Base-by-base conservation (phyloP, 805 yeast species). In the Lachancea sp. region DNA sequence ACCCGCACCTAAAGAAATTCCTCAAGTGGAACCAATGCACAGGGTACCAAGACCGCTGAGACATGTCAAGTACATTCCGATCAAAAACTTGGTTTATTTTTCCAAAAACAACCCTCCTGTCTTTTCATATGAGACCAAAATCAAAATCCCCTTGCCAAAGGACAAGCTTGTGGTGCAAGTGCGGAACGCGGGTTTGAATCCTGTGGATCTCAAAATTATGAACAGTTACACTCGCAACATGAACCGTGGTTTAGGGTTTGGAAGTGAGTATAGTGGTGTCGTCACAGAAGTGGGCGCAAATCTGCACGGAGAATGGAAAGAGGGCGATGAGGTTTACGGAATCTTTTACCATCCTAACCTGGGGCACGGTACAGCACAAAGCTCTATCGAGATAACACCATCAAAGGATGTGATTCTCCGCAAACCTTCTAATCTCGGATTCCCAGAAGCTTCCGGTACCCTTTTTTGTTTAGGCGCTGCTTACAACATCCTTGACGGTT, bases 261-360 rank as follows among this genome's bases (percentile, higher is more conserved):
- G 93, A 1, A 75, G 83, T 53, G 90, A 82, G 51, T 85, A 75
- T 59, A 67, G 79, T 19, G 95, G 95, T 18, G 65, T 65, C 3
- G 66, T 85, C 25, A 68, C 70, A 3, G 72, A 73, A 25, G 77
- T 80, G 17, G 91, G 91, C 8, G 56, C 61, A 11, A 65, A 67
- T n/a, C 54, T 68, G 29, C 57, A 55, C 17, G 50, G 53, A 10
- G 51, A 56, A 25, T 81, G 68, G 66, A 62, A 61, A 8, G 75
- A 67, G 19, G 91, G 90, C 32, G 85, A 79, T 52, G 71, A 70
- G 34, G 88, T 85, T 0, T 75, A 79, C 58, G 95, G 91, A 7
- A 55, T 77, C 38, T 72, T 69, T 42, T 71, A 71, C 55, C 84
- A 82, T 38, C 65, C 73, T 19, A 66, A 62, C 50, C 66, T 69